These are phyloP conservation scores for Periconia sp. DNA, from an alignment of 2,329 filamentous ascomycete species.

Conservation along the genomic window DNA sequence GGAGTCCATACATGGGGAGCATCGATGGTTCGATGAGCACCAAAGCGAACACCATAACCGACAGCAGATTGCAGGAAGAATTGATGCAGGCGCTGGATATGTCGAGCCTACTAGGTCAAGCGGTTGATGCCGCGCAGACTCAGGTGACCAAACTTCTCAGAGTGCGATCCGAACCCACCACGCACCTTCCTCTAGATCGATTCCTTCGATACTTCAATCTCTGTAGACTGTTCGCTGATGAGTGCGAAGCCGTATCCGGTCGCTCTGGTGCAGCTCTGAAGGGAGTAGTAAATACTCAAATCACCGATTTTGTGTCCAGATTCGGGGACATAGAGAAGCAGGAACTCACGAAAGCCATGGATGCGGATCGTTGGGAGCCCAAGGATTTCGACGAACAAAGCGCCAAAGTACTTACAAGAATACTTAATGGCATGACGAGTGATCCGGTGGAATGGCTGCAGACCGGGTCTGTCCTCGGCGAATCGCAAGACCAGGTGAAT, in stretches of 20 bases:
- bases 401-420: slow-evolving; percentile 64
- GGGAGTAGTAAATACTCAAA: slow-evolving; percentile 80
- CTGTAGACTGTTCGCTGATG: slow-evolving; percentile 82
- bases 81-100: slow-evolving; percentile 79
- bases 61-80: slow-evolving; percentile 66
- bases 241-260: slow-evolving; percentile 84
- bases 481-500: slow-evolving; percentile 23
- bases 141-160: slow-evolving; percentile 77
- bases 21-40: slow-evolving; percentile 48
- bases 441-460: slow-evolving; percentile 73
- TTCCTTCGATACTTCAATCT: slow-evolving; percentile 85
- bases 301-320: slow-evolving; percentile 77
- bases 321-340: slow-evolving; percentile 77
- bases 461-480: slow-evolving; percentile 50
- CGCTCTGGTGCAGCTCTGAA: slow-evolving; percentile 77
- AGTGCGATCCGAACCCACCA: slow-evolving; percentile 76
- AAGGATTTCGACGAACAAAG: slow-evolving; percentile 74
- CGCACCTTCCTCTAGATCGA: slow-evolving; percentile 68
- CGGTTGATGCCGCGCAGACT: slow-evolving; percentile 77
- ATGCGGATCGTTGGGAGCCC: slow-evolving; percentile 79
- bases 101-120: slow-evolving; percentile 77
- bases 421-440: slow-evolving; percentile 73
- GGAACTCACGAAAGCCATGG: slow-evolving; percentile 76
- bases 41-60: background rate
- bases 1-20: slow-evolving; percentile 50